Evolutionary conservation across 306 rosid genomes (phyloP).

Genomic region (Inga laurina): DNA sequence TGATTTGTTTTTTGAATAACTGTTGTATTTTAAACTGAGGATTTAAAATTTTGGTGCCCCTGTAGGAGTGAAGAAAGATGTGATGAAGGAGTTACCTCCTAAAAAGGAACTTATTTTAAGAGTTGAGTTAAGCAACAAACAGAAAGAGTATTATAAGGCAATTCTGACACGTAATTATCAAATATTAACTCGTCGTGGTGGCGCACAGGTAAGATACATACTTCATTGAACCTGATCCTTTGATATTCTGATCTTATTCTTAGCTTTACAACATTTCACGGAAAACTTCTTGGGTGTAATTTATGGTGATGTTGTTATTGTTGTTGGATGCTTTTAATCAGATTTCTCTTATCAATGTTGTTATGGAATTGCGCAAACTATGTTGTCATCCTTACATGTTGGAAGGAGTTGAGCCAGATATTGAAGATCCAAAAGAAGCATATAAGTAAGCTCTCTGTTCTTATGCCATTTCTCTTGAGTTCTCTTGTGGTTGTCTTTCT

Average conservation of each 20-base stretch:
- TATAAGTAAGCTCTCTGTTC: slow-evolving; percentile 51
- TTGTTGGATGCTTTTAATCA: slow-evolving; percentile 47
- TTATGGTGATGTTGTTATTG: slow-evolving; percentile 8
- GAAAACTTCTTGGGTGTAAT: slow-evolving; percentile 7
- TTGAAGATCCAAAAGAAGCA: slow-evolving; percentile 77
- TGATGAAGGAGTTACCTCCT: slow-evolving; percentile 98
- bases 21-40: slow-evolving; percentile 16
- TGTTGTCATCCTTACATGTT: slow-evolving; percentile 98
- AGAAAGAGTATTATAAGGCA: slow-evolving; percentile 97
- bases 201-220: slow-evolving; percentile 76
- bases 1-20: slow-evolving; percentile 6
- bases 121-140: slow-evolving; percentile 88
- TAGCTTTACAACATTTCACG: slow-evolving; percentile 18
- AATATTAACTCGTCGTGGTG: slow-evolving; percentile 93
- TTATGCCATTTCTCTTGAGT: slow-evolving; percentile 11
- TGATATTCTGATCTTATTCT: slow-evolving; percentile 15
- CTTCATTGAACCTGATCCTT: slow-evolving; percentile 18
- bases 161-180: slow-evolving; percentile 98
- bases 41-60: slow-evolving; percentile 31
- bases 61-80: slow-evolving; percentile 98
- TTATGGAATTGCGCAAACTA: slow-evolving; percentile 96
- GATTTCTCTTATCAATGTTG: slow-evolving; percentile 98
- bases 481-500: slow-evolving; percentile 21
- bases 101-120: slow-evolving; percentile 97
- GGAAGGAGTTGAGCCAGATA: slow-evolving; percentile 98